Evolutionary conservation across 169 alveolate genomes (phyloP).

Genomic region (Eimeria acervulina): DNA sequence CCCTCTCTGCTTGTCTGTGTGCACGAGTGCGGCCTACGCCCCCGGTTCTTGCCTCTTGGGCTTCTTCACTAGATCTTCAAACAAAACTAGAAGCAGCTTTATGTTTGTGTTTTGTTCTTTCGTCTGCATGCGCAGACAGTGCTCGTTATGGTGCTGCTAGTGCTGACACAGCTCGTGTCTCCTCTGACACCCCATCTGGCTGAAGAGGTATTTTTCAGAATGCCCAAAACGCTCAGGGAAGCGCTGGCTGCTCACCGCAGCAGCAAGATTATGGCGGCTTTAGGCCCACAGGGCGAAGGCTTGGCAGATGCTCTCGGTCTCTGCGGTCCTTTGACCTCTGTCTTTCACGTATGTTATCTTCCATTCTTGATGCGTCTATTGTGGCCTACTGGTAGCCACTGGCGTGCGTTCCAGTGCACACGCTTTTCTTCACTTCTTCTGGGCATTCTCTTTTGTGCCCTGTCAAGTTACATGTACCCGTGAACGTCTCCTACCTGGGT

Average conservation of each 20-base stretch:
- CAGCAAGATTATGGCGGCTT: constrained; percentile 15
- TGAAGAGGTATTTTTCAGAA: constrained; percentile 78
- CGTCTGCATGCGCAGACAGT: constrained; percentile 63
- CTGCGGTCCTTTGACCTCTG: constrained; percentile 16
- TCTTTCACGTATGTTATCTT: constrained; percentile 34
- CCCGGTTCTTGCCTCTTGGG: too few relatives aligned
- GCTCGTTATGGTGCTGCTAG: constrained; percentile 40
- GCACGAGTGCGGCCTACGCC: neutral
- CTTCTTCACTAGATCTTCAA: neutral
- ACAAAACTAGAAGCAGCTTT: neutral
- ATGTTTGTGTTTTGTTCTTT: neutral
- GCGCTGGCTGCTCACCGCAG: constrained; percentile 36
- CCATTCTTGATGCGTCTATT: neutral
- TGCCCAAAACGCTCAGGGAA: constrained; percentile 61
- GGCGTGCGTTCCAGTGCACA: neutral
- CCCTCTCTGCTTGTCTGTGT: neutral
- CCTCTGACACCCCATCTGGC: constrained; percentile 82
- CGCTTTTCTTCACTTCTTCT: neutral
- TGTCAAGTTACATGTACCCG: neutral
- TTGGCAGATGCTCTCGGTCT: constrained; percentile 34
- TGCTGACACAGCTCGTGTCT: constrained; percentile 68
- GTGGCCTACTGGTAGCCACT: neutral
- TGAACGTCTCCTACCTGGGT: neutral
- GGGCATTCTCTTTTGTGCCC: neutral
- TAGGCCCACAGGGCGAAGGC: constrained; percentile 14